Evolutionary conservation across 2,329 filamentous ascomycete genomes (phyloP), one percentile per base, ranked within the genome.

Genomic region (Massarina eburnea): DNA sequence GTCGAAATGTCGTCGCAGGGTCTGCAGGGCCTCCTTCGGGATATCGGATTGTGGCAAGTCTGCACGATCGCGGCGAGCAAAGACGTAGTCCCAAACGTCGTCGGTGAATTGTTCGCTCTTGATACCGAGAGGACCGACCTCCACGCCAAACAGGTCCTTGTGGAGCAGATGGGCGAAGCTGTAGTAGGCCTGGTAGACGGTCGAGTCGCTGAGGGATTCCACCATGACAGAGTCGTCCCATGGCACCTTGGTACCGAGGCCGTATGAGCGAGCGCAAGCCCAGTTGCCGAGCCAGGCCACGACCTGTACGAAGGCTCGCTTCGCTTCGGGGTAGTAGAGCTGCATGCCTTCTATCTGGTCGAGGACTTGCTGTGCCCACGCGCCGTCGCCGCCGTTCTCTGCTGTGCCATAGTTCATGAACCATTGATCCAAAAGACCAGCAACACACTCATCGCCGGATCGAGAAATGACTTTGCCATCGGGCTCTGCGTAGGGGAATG

Each of bases 41-140:
- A 96, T 95, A 30, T 85, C 85, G 48, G 83, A 87, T 46, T 81
- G 70, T 14, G 86, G 82, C 21, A 91, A 81, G 51, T 78, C 80
- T 44, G 89, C 84, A 18, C 84, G 82, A 44, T 90, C 85, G 15
- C 84, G 82, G 45, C 89, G 84, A 66, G 83, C 86, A 75, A 97
- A 96, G 57, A 97, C 76, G 67, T 95, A 96, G 72, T 99, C 92
- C 91, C 91, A 99, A 37, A 96, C 89, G 59, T 95, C 90, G 56
- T 96, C 91, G 8, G 81, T 90, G 86, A 97, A 91, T 72, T 96
- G 90, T 46, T 94, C 89, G 1, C 90, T 77, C 34, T 79, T 81
- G 55, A 97, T 80, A 52, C 61, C 60, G 3, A 67, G 57, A 27
- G 61, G 55, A 1, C 66, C 66, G 18, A 57, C 43, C 41, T 71